These are phyloP conservation scores for Aspergillus bertholletiae DNA, from an alignment of 495 filamentous ascomycete genomes.

Conservation along the genomic window DNA sequence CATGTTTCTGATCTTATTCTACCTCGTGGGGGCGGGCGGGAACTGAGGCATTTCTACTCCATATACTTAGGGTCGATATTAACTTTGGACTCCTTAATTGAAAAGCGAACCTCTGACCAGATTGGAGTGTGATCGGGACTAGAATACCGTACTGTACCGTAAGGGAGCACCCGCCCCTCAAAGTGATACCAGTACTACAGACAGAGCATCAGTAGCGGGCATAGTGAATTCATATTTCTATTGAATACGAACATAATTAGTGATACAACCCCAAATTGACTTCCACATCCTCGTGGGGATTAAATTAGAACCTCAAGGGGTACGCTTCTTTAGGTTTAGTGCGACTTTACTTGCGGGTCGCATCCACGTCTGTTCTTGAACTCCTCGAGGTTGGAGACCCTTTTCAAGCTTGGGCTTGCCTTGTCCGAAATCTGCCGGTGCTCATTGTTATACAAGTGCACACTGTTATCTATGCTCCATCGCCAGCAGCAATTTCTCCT, in stretches of 20 bases:
- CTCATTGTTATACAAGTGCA: not conserved
- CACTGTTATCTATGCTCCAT: not conserved
- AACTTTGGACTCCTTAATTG: not conserved
- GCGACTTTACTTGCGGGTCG: constrained; percentile 5
- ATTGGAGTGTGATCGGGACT: not conserved
- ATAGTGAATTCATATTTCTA: not conserved
- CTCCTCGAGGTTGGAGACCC: too few relatives aligned
- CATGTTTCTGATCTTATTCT: not conserved
- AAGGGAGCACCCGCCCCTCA: not conserved
- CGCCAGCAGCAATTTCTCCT: not conserved
- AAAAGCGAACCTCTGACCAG: not conserved
- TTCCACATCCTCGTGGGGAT: constrained; percentile 6
- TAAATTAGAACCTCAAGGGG: constrained; percentile 5
- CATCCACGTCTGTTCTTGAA: not conserved
- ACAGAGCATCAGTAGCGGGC: too few relatives aligned
- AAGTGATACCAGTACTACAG: not conserved
- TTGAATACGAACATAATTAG: constrained; percentile 3
- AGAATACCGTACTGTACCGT: not conserved
- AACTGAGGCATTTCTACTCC: not conserved
- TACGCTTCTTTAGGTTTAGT: not conserved
- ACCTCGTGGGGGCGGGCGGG: not conserved
- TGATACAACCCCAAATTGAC: not conserved
- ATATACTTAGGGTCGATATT: not conserved
- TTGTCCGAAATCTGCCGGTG: not conserved
- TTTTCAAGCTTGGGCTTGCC: not conserved